Base-by-base conservation (phyloP, 75 land plant species). In the Chamaecyparis obtusa region DNA sequence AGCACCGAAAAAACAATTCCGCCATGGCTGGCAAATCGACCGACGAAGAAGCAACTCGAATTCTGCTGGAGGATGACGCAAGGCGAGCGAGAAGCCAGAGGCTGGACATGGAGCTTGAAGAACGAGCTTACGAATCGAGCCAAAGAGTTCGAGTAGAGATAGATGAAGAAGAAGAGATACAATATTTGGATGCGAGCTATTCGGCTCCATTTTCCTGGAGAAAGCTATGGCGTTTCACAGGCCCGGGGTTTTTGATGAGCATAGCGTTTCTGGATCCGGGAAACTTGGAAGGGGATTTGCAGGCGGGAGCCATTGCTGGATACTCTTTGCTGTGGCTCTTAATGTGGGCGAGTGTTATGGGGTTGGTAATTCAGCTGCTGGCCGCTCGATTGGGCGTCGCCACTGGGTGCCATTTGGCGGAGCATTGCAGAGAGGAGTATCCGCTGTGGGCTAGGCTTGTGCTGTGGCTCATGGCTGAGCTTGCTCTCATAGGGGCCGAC, bases 381-480 rank as follows among this genome's bases (percentile, higher is more conserved):
- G 86, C 99, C 27, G 96, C 98, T n/a, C 71, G 99, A 83, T 86
- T 97, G 7, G 98, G 99, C 13, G 99, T 97, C 83, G 98, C 95
- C 13, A 97, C 99, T 13, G 99, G 99, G 15, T 83, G 89, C 21
- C 98, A 97, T 85, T 88, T 97, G 88, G 99, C 99, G 37, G 99
- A 97, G 92, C 91, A 93, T 32, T 96, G 97, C 85, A 86, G 99
- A 69, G 94, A 90, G 33, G 98, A 97, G 88, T 97, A 97, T 78
- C 97, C 98, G 5, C 37, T 27, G 4, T 91, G 95, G 95, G 93
- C 96, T 0, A 86, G 94, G 44, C 37, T 90, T 15, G 79, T 89
- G 72, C 91, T 97, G 27, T 97, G 99, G 99, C 36, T 95, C 41
- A 97, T 97, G 99, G 90, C 99, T 15, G 99, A 97, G 89, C 17